Percentiles rank a stretch among this genome's conserved stretches.
Conservation (phyloP, 1,284 basidiomycete species). For the Malassezia vespertilionis region DNA sequence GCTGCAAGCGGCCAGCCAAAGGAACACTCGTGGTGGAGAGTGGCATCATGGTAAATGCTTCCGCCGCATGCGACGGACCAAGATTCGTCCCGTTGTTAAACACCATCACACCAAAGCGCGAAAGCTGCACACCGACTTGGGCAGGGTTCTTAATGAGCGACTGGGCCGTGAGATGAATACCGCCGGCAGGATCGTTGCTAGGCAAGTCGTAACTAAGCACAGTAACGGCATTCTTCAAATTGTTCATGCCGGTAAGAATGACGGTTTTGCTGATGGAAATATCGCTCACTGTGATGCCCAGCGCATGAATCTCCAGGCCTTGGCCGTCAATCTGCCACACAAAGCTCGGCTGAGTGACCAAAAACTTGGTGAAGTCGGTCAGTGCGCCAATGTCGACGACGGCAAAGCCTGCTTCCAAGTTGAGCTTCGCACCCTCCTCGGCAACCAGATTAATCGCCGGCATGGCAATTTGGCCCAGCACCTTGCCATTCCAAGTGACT, state of each 20-base stretch:
- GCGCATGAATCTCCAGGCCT: conserved; percentile 55
- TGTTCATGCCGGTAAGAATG: conserved; percentile 62
- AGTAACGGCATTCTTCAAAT: conserved; percentile 57
- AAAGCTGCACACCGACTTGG: conserved; percentile 63
- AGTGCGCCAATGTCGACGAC: conserved; percentile 58
- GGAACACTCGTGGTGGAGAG: conserved; percentile 54
- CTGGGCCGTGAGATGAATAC: conserved; percentile 60
- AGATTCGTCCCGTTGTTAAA: conserved; percentile 55
- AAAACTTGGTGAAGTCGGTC: conserved; percentile 58
- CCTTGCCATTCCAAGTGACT: conserved; percentile 57
- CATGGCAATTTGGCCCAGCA: conserved; percentile 59
- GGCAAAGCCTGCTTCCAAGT: conserved; percentile 55
- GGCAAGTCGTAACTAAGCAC: conserved; percentile 65
- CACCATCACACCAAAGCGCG: conserved; percentile 58
- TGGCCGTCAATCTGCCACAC: conserved; percentile 64
- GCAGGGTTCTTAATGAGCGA: conserved; percentile 61
- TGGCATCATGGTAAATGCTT: conserved; percentile 55
- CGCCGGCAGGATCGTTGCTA: conserved; percentile 62
- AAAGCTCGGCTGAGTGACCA: conserved; percentile 61
- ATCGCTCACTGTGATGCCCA: conserved; percentile 52
- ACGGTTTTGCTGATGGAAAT: conserved; percentile 58
- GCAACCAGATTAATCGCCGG: conserved; percentile 50
- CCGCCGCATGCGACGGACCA: conserved; percentile 55
- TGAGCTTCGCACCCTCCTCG: conserved; percentile 58
- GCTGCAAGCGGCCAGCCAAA: conserved; percentile 59